These are phyloP conservation scores for Lodderomyces pseudojiufengensis DNA, from an alignment of 1,139 yeast species.

Conservation along the genomic window DNA sequence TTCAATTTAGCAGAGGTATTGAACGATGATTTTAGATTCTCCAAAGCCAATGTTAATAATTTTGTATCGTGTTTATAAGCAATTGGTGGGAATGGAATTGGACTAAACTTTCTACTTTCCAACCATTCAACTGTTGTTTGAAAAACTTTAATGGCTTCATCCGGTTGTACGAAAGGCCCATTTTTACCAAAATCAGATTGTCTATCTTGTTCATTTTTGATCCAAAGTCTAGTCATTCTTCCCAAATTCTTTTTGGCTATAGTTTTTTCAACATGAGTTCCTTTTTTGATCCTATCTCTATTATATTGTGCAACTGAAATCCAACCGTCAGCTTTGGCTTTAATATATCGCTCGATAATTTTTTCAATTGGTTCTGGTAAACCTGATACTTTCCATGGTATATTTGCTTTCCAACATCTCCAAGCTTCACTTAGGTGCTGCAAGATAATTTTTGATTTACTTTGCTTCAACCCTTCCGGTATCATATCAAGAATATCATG, in stretches of 20 bases:
- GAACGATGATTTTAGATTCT: slow-evolving; percentile 78
- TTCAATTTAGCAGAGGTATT: slow-evolving; percentile 82
- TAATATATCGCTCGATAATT: slow-evolving; percentile 82
- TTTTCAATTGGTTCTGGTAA: slow-evolving; percentile 86
- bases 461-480: slow-evolving; percentile 89
- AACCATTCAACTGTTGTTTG: slow-evolving; percentile 91
- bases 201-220: slow-evolving; percentile 86
- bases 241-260: slow-evolving; percentile 93
- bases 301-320: slow-evolving; percentile 89
- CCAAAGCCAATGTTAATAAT: slow-evolving; percentile 81
- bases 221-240: slow-evolving; percentile 85
- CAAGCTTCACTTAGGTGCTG: slow-evolving; percentile 98
- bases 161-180: slow-evolving; percentile 85
- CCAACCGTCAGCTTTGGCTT: slow-evolving; percentile 98
- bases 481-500: slow-evolving; percentile 96
- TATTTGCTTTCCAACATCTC: slow-evolving; percentile 99
- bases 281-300: slow-evolving; percentile 81
- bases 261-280: slow-evolving; percentile 90
- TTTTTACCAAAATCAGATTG: slow-evolving; percentile 76
- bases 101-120: slow-evolving; percentile 78
- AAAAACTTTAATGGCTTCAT: slow-evolving; percentile 84
- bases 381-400: slow-evolving; percentile 98
- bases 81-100: slow-evolving; percentile 92
- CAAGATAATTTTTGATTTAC: slow-evolving; percentile 78
- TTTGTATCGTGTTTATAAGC: slow-evolving; percentile 93